Evolutionary conservation across 2,329 filamentous ascomycete species (phyloP).

Genomic region (Lachnellula arida): DNA sequence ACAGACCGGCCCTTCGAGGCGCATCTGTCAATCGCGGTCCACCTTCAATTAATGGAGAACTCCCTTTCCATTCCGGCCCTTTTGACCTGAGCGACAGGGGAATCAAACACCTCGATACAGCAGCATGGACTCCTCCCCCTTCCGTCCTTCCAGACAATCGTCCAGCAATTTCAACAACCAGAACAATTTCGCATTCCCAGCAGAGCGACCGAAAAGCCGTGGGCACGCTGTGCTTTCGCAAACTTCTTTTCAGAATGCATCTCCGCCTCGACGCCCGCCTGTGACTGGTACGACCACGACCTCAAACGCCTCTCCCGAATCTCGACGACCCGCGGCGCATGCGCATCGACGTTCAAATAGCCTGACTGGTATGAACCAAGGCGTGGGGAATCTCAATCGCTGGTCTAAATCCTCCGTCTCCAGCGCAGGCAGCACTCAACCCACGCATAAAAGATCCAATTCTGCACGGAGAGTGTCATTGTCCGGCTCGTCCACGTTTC

Average conservation of each 20-base stretch:
- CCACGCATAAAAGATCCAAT: slow-evolving; percentile 15
- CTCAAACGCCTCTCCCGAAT: slow-evolving; percentile 1
- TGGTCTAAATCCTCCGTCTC: slow-evolving; percentile 23
- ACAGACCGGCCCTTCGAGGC: not conserved
- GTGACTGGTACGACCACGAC: not conserved
- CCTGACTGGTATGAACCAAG: slow-evolving; percentile 19
- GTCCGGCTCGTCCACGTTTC: slow-evolving; percentile 9
- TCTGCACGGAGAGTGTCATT: slow-evolving; percentile 21
- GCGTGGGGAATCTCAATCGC: slow-evolving; percentile 16
- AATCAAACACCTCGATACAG: too few species aligned
- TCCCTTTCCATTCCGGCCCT: too few species aligned
- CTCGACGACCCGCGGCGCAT: slow-evolving; percentile 6
- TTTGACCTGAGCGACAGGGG: too few species aligned
- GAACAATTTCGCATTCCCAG: not conserved
- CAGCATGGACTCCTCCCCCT: not conserved
- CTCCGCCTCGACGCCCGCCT: slow-evolving; percentile 6
- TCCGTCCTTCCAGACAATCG: not conserved
- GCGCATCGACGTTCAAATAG: slow-evolving; percentile 17
- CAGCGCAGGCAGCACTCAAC: slow-evolving; percentile 13
- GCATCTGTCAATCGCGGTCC: not conserved
- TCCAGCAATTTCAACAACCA: not conserved
- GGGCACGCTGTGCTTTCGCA: slow-evolving; percentile 5
- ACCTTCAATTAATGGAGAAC: too few species aligned
- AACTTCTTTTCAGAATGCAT: slow-evolving; percentile 7
- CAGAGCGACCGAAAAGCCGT: not conserved